Evolutionary conservation across 164 flowering plant species (phyloP), one percentile per base, ranked within the genome.

Genomic region (Warburgia ugandensis): DNA sequence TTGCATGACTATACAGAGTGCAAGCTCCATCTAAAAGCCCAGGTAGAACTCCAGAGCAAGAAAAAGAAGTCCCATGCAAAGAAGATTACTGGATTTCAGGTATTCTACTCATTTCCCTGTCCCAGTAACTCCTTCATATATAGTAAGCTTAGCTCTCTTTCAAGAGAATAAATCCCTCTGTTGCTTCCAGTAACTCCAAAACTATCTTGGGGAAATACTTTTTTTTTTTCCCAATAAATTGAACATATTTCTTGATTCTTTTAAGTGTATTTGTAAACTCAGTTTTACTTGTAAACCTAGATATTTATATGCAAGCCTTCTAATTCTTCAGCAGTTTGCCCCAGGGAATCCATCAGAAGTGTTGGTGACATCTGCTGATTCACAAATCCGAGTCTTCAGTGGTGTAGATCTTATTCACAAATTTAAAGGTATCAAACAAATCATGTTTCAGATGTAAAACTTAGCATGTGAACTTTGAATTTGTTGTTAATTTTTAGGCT

Each of bases 1-100:
- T 28, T 5, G 17, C 43, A 45, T 39, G n/a, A 9, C 49, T 36
- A 21, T 41, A 30, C 70, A 91, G 98, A 77, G 54, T 62, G 71
- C 67, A 87, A 80, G 65, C 64, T 91, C 42, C 48, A 64, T 41
- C 84, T 78, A 45, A 62, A 50, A 29, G 65, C 63, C 21, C 78
- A 64, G 46, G 62, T 79, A 55, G 79, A 74, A 10, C 23, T 83
- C 26, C 78, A 59, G n/a, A 71, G 36, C 69, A 84, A 56, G 35
- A 46, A 83, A 64, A 81, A 73, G 70, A 79, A 80, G 63, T 49
- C 76, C 10, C 73, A 74, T 16, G 70, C 72, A 0, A 85, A 80
- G 64, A 92, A 92, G 68, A 77, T 92, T n/a, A 88, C 96, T 20
- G 98, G 95, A 45, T 80, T 92, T 58, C 79, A 90, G 95, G 97